Base-by-base conservation (phyloP, 163 green algal species). In the Scenedesmus sp. region DNA sequence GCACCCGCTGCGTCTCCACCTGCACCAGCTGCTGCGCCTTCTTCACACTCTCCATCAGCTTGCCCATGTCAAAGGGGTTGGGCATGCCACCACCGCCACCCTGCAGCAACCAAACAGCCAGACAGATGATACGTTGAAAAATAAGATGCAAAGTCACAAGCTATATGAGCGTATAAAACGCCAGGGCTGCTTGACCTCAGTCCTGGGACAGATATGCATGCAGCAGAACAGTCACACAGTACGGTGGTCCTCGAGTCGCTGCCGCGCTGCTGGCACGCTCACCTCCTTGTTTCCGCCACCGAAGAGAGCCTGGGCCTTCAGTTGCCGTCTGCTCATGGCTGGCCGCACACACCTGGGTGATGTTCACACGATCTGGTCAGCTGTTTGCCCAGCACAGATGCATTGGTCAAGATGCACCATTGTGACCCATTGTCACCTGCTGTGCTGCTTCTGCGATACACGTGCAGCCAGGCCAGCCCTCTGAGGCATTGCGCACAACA, bases 21-120 rank as follows among this genome's bases (percentile, higher is more conserved):
- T 97, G 96, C 90, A 97, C 96, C 67, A 97, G 90, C 84, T 96
- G 92, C 93, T 97, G 96, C 8, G 96, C 96, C 93, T 97, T 97
- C 94, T 96, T 96, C 26, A 97, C 95, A 55, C 89, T 95, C 91
- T 97, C 96, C 92, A 97, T 96, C 55, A 97, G 86, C 76, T 96
- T 96, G 90, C 93, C 93, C 95, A 97, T 97, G 89, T 97, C 95
- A 73, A 96, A 96, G 15, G 94, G 94, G 88, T 96, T 96, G 84
- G 74, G 74, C 84, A 90, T 84, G 86, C 94, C 94, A 82, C 94
- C 94, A 52, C 94, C 94, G 56, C 88, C 88, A 15, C 87, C 67
- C 87, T 91, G 87, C 82, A 34, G 55, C 82, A 87, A 7, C 55
- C 20, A 34, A 4, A 23, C 20, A 54, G 18, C 15, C 55, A 86